Evolutionary conservation across 179 eudicot species (phyloP).

Genomic region (Vitellaria paradoxa): DNA sequence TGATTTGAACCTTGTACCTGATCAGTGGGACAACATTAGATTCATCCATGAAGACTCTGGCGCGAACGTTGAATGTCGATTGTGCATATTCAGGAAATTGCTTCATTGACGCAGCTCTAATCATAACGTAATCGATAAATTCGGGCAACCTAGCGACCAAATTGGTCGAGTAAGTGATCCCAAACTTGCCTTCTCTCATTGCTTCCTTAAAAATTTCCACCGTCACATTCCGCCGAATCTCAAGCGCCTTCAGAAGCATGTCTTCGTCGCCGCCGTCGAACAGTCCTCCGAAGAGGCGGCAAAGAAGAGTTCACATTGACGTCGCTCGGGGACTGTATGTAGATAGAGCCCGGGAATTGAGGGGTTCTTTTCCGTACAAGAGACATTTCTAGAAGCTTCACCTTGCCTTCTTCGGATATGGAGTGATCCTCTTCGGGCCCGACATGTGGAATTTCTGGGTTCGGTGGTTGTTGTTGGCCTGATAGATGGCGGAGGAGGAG

Average conservation of each 20-base stretch:
- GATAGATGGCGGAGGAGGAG: slow-evolving; percentile 37
- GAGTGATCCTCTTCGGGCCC: slow-evolving; percentile 15
- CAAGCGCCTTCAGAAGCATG: slow-evolving; percentile 63
- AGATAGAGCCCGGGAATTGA: slow-evolving; percentile 81
- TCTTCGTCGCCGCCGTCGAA: slow-evolving; percentile 34
- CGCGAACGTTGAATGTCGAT: slow-evolving; percentile 75
- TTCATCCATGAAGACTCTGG: slow-evolving; percentile 44
- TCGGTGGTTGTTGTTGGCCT: slow-evolving; percentile 14
- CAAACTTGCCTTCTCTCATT: slow-evolving; percentile 81
- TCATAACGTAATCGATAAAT: slow-evolving; percentile 73
- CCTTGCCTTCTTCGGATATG: slow-evolving; percentile 39
- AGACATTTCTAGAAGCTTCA: slow-evolving; percentile 48
- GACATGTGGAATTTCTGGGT: slow-evolving; percentile 11
- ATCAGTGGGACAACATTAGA: slow-evolving; percentile 68
- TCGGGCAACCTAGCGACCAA: slow-evolving; percentile 42
- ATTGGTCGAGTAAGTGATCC: slow-evolving; percentile 70
- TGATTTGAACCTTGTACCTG: slow-evolving; percentile 41
- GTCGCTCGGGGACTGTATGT: slow-evolving; percentile 32
- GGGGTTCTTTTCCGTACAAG: slow-evolving; percentile 53
- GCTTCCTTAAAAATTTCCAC: slow-evolving; percentile 59
- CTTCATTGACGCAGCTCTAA: slow-evolving; percentile 78
- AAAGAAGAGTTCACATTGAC: slow-evolving; percentile 29
- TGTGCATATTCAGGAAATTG: slow-evolving; percentile 41
- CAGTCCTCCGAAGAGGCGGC: slow-evolving; percentile 43
- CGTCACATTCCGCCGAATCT: slow-evolving; percentile 73